Conservation (phyloP, 164 flowering plant genomes). For the Houttuynia cordata region DNA sequence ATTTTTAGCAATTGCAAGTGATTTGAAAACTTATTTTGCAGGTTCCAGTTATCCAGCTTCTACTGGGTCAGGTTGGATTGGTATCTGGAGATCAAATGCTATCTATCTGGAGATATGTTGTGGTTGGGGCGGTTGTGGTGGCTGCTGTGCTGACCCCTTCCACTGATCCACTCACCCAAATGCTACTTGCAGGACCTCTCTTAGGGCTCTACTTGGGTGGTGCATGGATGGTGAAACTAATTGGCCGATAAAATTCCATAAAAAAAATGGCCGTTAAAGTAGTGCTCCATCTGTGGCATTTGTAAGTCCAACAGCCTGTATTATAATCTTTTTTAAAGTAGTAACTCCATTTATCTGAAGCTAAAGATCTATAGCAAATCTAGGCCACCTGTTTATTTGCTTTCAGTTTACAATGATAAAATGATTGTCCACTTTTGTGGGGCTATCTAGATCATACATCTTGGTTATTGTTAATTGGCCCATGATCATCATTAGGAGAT, state of each 20-base stretch:
- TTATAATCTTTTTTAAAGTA: too few relatives aligned
- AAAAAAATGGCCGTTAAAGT: too few relatives aligned
- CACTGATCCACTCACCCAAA: constrained; percentile 88
- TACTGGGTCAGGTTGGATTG: constrained; percentile 81
- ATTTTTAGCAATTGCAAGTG: neutral
- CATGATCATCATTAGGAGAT: too few relatives aligned
- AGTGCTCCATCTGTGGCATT: too few relatives aligned
- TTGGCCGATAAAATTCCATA: constrained; percentile 53
- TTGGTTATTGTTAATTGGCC: too few relatives aligned
- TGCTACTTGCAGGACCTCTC: constrained; percentile 82
- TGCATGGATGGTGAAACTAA: constrained; percentile 76
- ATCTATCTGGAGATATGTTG: constrained; percentile 95
- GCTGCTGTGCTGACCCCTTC: constrained; percentile 95
- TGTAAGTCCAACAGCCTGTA: too few relatives aligned
- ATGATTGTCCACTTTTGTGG: too few relatives aligned
- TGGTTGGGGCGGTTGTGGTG: constrained; percentile 85
- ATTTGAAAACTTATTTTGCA: constrained; percentile 9
- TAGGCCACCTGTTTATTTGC: too few relatives aligned
- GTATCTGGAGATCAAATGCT: constrained; percentile 94
- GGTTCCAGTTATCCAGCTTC: constrained; percentile 92
- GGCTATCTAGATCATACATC: too few relatives aligned
- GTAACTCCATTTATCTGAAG: too few relatives aligned
- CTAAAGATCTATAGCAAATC: too few relatives aligned
- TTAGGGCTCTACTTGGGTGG: constrained; percentile 92
- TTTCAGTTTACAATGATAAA: too few relatives aligned